Conservation (phyloP, 192 early-diverging fungal species). For the Backusella parvicylindrica region DNA sequence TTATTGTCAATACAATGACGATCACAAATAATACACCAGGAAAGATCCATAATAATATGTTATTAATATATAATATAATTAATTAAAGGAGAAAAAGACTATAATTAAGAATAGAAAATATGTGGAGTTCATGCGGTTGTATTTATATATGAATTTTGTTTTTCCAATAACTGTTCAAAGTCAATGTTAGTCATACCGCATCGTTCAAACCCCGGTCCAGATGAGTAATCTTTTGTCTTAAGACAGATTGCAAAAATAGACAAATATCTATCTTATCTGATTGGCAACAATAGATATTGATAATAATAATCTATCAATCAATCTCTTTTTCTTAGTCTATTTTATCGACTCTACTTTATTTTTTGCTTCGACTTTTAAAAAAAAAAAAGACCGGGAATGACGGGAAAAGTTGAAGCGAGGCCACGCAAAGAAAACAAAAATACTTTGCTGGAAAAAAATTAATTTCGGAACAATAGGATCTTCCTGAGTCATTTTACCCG, state of each 20-base stretch:
- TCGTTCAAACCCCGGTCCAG: neutral
- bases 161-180: neutral
- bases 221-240: neutral
- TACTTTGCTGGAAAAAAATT: neutral
- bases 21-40: constrained; percentile 10
- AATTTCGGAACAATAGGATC: neutral
- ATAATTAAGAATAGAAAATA: neutral
- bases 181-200: neutral
- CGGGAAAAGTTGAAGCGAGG: neutral
- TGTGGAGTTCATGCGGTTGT: neutral
- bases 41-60: neutral
- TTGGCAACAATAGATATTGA: neutral
- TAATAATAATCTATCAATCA: neutral
- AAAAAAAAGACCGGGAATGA: neutral
- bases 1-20: neutral
- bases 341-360: neutral
- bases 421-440: neutral
- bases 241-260: neutral
- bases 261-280: neutral
- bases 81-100: neutral
- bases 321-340: neutral
- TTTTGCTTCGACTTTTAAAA: neutral
- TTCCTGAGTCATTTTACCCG: neutral
- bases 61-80: neutral
- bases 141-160: neutral